Evolutionary conservation across 2,329 filamentous ascomycete species (phyloP), one percentile per base, ranked within the genome.

Genomic region (Parastagonospora nodorum): DNA sequence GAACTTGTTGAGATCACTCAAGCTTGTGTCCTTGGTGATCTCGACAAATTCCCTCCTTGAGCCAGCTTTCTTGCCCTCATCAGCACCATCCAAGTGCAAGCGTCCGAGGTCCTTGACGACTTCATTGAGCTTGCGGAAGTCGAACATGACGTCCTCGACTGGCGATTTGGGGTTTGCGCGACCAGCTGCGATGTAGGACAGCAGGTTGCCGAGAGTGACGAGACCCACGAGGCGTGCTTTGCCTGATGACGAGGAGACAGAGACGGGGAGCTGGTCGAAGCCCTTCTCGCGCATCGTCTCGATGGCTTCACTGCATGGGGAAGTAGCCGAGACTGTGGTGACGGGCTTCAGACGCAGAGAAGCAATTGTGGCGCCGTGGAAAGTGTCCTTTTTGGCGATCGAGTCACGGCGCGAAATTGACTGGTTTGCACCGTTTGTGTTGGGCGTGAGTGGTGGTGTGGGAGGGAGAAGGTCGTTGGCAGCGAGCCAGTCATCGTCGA

Each of bases 201-300:
- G 86, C 45, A 97, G 82, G 75, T 99, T 97, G 38, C 95, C 94
- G 27, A 99, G 85, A 0, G 94, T 99, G 33, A 99, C 89, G 6
- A 99, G 85, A 30, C 94, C 94, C 43, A 96, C 91, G 6, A 99
- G 88, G 67, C 85, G 87, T 57, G 80, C 83, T 55, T 85, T 85
- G 4, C 83, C 83, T 14, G 86, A 78, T 1, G 86, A 82, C 8
- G 67, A 58, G 60, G 66, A 71, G 16, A 56, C 50, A 8, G 95
- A 87, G 12, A 99, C 94, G 37, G 94, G 94, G 36, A 99, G 88
- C 77, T 99, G 95, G 71, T 99, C 95, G 73, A 97, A 99, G 56
- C 92, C 91, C 78, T 94, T 96, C 69, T 99, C 94, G 62, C 93
- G 90, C 94, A 99, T 97, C 55, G 90, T 92, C 78, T 99, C 94